phyloP scores from a whole-genome alignment of 257 asterid species.

The Scutellaria galericulata region DNA sequence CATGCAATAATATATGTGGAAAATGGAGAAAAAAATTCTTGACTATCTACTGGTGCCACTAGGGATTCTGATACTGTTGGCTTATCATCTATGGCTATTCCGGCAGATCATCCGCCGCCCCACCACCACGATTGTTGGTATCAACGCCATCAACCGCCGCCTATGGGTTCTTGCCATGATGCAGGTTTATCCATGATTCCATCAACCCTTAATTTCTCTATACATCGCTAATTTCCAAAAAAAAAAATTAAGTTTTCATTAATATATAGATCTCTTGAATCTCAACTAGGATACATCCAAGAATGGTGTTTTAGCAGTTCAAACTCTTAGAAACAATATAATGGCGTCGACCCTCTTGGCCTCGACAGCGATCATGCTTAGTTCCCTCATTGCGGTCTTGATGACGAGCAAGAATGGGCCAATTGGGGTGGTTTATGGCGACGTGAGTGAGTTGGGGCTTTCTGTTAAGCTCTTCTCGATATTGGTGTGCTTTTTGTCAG shows the following conservation, averaged over 20 bases:
- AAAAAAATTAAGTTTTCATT: neutral
- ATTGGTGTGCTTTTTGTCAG: slow-evolving; percentile 70
- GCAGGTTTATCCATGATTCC: slow-evolving; percentile 74
- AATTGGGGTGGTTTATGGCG: slow-evolving; percentile 39
- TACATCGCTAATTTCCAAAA: too few relatives aligned
- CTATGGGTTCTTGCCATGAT: slow-evolving; percentile 93
- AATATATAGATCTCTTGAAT: neutral
- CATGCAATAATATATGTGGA: too few relatives aligned
- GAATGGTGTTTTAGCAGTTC: slow-evolving; percentile 84
- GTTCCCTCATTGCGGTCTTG: slow-evolving; percentile 77
- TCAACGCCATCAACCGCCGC: slow-evolving; percentile 88
- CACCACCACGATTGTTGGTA: slow-evolving; percentile 75
- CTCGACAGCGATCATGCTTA: slow-evolving; percentile 78
- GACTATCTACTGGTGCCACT: slow-evolving; percentile 76
- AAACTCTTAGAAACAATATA: slow-evolving; percentile 82
- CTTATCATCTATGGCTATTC: slow-evolving; percentile 82
- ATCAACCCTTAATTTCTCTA: too few relatives aligned
- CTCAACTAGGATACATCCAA: slow-evolving; percentile 56
- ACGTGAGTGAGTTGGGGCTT: slow-evolving; percentile 47
- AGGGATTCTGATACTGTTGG: slow-evolving; percentile 63
- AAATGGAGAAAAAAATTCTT: slow-evolving; percentile 62
- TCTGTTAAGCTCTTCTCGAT: slow-evolving; percentile 72
- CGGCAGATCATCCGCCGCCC: slow-evolving; percentile 69
- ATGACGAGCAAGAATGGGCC: slow-evolving; percentile 56
- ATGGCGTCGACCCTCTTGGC: slow-evolving; percentile 95